Base-by-base conservation (phyloP, 352 stramenopile genomes). In the Phytopythium ostracodes region DNA sequence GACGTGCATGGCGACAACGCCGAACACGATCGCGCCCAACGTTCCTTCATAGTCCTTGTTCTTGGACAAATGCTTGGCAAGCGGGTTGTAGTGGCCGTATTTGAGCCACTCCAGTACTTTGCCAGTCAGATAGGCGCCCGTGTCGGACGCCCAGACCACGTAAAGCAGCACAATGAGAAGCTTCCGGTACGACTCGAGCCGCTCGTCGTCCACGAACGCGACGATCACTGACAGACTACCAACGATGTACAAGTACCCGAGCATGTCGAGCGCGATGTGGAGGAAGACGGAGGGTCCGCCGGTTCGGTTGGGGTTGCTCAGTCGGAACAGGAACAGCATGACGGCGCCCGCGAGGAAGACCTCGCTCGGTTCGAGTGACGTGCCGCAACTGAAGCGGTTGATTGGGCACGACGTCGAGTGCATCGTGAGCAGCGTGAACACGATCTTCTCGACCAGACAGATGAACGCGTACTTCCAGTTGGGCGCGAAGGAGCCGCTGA, bases 31-130 rank as follows among this genome's bases (percentile, higher is more conserved):
- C 22, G 94, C 96, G 11, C 88, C 93, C 33, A 54, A 53, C 9
- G 96, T 93, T 20, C 96, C 96, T 75, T 99, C 95, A 18, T 98
- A 90, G 50, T 97, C 97, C 70, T 99, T 99, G 79, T 98, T 98
- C 24, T 96, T 96, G 58, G 90, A 98, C 10, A 97, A 71, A 49
- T 94, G 91, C 4, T 89, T 88, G 2, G 95, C 94, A 8, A 96
- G 80, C 9, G 78, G 76, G 38, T 88, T 78, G 46, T 98, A 89
- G 46, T 78, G 71, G 10, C 81, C 82, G 35, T 98, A 87, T 35
- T 94, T 90, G 14, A 81, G 90, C 14, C 82, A 79, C 18, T 88
- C 88, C 60, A 97, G 88, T 18, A 78, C 60, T 54, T 97, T 89
- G 25, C 96, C 96, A 1, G 87, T 89, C 58, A 98, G 89, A 66